These are phyloP conservation scores for Penicillium janthinellum DNA, from an alignment of 2,329 filamentous ascomycete genomes.

Conservation along the genomic window DNA sequence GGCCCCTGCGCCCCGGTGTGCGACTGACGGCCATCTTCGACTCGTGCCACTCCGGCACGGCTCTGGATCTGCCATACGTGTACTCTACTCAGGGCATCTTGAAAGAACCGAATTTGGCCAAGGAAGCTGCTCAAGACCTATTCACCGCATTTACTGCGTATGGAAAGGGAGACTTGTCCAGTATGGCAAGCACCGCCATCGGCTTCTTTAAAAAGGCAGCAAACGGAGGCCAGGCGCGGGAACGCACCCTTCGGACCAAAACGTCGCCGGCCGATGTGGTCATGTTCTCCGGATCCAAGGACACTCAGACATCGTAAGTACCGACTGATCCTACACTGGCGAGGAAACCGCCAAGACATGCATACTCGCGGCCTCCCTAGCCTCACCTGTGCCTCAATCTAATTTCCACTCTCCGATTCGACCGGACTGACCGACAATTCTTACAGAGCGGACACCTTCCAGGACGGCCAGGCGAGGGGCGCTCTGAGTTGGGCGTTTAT, in stretches of 20 bases:
- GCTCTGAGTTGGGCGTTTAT: constrained; percentile 99
- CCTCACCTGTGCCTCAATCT: neutral
- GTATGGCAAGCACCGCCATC: constrained; percentile 78
- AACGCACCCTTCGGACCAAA: constrained; percentile 81
- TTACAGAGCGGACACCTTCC: constrained; percentile 81
- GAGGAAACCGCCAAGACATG: neutral
- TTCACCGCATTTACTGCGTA: constrained; percentile 72
- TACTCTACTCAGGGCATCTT: constrained; percentile 67
- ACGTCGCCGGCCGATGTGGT: constrained; percentile 94
- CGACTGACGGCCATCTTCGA: constrained; percentile 71
- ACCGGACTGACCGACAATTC: neutral
- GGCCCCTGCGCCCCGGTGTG: constrained; percentile 79
- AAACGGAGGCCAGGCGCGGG: constrained; percentile 72
- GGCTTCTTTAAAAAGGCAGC: constrained; percentile 86
- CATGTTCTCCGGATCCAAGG: constrained; percentile 97
- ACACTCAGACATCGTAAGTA: constrained; percentile 71
- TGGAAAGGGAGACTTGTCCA: constrained; percentile 76
- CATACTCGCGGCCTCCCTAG: neutral
- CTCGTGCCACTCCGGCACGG: constrained; percentile 68
- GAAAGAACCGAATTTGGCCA: constrained; percentile 69
- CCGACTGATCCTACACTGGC: neutral
- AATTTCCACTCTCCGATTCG: neutral
- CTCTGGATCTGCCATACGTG: constrained; percentile 68
- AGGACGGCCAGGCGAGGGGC: constrained; percentile 84
- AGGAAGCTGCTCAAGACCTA: constrained; percentile 66